These are phyloP conservation scores for Juncus inflexus DNA, from an alignment of 176 grass and related monocot genomes.

Conservation along the genomic window DNA sequence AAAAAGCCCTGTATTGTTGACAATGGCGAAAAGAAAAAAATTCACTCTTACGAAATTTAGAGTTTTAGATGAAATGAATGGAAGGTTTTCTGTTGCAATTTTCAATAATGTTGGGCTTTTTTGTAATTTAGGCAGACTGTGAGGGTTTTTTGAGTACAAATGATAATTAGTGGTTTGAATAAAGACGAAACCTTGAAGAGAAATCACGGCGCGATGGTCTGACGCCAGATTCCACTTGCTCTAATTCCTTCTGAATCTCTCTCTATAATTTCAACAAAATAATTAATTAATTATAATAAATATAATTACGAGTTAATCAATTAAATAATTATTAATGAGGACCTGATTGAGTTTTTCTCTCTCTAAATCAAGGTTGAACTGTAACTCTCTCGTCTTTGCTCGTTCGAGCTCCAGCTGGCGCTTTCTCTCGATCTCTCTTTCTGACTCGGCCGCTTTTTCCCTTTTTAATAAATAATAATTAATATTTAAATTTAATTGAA, in stretches of 20 bases:
- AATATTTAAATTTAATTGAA: background rate
- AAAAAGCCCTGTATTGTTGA: background rate
- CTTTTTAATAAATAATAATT: conserved; percentile 23
- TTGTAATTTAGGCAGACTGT: background rate
- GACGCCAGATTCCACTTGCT: conserved; percentile 77
- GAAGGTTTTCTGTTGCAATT: too few relatives aligned
- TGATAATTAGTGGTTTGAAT: background rate
- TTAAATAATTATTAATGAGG: background rate
- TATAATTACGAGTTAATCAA: background rate
- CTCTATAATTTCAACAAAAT: conserved; percentile 40
- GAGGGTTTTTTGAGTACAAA: background rate
- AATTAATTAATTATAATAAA: background rate
- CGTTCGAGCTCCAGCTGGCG: conserved; percentile 73
- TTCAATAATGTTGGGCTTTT: background rate
- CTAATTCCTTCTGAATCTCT: conserved; percentile 80
- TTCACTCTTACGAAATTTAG: background rate
- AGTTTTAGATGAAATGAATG: too few relatives aligned
- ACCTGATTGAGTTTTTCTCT: conserved; percentile 91
- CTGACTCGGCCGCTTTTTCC: conserved; percentile 62
- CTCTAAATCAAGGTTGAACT: conserved; percentile 84
- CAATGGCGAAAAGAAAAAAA: conserved; percentile 5
- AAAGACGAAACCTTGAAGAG: conserved; percentile 47
- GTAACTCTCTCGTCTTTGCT: conserved; percentile 77
- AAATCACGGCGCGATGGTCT: conserved; percentile 70
- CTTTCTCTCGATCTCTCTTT: conserved; percentile 77